These are phyloP conservation scores for Camelina hispida DNA, from an alignment of 345 rosid species.

Conservation along the genomic window DNA sequence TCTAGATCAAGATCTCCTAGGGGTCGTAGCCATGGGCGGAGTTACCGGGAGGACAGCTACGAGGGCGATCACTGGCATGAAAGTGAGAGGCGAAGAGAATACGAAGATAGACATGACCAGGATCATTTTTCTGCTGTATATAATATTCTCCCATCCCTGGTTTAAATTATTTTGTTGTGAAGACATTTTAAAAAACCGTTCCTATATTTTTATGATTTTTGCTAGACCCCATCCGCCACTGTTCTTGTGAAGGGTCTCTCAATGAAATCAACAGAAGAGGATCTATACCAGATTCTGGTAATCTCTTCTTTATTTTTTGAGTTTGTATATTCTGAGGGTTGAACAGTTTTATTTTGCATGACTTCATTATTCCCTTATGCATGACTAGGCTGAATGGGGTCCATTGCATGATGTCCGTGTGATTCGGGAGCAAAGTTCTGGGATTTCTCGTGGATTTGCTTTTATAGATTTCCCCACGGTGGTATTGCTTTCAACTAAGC, in stretches of 20 bases:
- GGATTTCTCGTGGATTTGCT: slow-evolving; percentile 95
- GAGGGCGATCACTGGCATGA: slow-evolving; percentile 68
- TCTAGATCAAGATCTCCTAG: slow-evolving; percentile 84
- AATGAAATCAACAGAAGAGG: slow-evolving; percentile 91
- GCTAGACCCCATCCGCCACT: slow-evolving; percentile 90
- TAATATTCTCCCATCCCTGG: slow-evolving; percentile 24
- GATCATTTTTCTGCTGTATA: slow-evolving; percentile 73
- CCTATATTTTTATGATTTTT: slow-evolving; percentile 33
- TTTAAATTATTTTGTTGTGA: slow-evolving; percentile 27
- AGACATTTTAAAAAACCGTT: slow-evolving; percentile 12
- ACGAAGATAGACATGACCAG: slow-evolving; percentile 65
- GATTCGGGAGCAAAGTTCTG: slow-evolving; percentile 87
- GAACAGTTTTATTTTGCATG: neutral
- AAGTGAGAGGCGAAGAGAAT: slow-evolving; percentile 73
- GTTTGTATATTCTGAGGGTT: slow-evolving; percentile 18
- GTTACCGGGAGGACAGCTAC: slow-evolving; percentile 78
- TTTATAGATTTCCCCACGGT: slow-evolving; percentile 92
- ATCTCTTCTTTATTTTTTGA: slow-evolving; percentile 25
- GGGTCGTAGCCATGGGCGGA: slow-evolving; percentile 67
- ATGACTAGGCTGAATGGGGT: slow-evolving; percentile 90
- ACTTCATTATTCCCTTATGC: slow-evolving; percentile 19
- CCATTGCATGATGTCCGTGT: slow-evolving; percentile 95
- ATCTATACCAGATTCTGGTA: slow-evolving; percentile 93
- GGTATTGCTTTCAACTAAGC: slow-evolving; percentile 51
- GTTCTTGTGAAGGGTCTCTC: slow-evolving; percentile 98